Evolutionary conservation across 75 land plant species (phyloP).

Genomic region (Selaginella tamariscina): DNA sequence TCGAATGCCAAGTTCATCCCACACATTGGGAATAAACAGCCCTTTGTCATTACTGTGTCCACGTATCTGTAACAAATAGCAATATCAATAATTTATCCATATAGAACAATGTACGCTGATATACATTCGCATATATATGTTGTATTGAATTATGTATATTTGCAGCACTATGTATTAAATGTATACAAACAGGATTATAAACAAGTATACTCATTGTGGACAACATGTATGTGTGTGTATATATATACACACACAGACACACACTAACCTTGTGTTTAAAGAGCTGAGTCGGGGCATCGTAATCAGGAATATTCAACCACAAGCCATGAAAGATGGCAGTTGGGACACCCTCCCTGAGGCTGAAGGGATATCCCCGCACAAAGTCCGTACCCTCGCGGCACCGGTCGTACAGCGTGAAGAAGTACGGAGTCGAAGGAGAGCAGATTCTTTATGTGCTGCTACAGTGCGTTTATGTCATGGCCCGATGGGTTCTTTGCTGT

Average conservation of each 20-base stretch:
- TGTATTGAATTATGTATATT: neutral
- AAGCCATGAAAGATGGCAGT: constrained; percentile 74
- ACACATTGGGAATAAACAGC: constrained; percentile 77
- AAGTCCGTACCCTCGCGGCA: constrained; percentile 71
- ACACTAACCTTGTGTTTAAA: constrained; percentile 27
- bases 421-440: constrained; percentile 71
- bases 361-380: constrained; percentile 94
- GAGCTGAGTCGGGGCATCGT: constrained; percentile 59
- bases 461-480: constrained; percentile 34
- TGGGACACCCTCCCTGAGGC: constrained; percentile 58
- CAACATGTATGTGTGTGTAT: too few relatives aligned
- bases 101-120: neutral
- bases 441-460: constrained; percentile 64
- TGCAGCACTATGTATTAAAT: neutral
- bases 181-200: too few relatives aligned
- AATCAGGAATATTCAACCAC: constrained; percentile 70
- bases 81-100: neutral
- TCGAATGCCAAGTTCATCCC: constrained; percentile 80
- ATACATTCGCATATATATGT: neutral
- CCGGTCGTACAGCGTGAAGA: constrained; percentile 93
- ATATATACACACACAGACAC: too few relatives aligned
- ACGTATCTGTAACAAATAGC: constrained; percentile 35
- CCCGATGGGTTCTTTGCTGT: constrained; percentile 52
- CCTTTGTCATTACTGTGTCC: constrained; percentile 69
- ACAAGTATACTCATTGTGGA: too few relatives aligned